A percentile compares a stretch with the other conserved stretches of the same genome.
These are phyloP conservation scores for Tulasnella sp. DNA, from an alignment of 768 basidiomycete genomes.

Conservation along the genomic window DNA sequence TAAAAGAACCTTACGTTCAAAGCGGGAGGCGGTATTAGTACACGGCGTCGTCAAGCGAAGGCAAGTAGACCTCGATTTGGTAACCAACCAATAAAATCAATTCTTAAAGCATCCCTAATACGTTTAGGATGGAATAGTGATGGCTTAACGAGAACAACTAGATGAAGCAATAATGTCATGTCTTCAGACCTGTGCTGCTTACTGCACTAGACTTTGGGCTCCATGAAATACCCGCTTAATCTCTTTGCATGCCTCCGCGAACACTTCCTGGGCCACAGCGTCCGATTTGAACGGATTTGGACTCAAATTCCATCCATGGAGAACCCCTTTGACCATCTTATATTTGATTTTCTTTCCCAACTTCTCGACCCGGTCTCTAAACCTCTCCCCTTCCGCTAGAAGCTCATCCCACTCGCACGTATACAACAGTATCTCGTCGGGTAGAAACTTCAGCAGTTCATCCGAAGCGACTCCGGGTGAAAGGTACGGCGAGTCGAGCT, in stretches of 20 bases:
- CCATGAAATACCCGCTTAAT: conserved; percentile 13
- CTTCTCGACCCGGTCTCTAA: conserved; percentile 47
- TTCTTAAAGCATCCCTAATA: too few species aligned
- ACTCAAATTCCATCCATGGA: conserved; percentile 17
- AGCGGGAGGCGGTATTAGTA: too few species aligned
- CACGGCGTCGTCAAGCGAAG: too few species aligned
- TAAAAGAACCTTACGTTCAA: too few species aligned
- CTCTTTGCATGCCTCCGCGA: neutral
- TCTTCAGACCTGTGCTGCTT: neutral
- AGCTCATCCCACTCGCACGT: conserved; percentile 53
- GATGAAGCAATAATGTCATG: neutral
- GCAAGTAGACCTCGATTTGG: too few species aligned
- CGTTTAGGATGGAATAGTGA: too few species aligned
- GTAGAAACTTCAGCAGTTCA: conserved; percentile 43
- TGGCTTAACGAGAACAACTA: too few species aligned
- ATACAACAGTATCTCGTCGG: conserved; percentile 55
- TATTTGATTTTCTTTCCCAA: conserved; percentile 49
- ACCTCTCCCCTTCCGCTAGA: conserved; percentile 56
- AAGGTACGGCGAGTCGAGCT: conserved; percentile 48
- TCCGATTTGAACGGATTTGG: conserved; percentile 6
- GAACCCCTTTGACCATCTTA: conserved; percentile 53
- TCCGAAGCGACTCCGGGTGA: conserved; percentile 65
- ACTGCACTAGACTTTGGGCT: neutral
- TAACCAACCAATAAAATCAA: too few species aligned
- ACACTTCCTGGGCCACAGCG: neutral